Conservation (phyloP, 371 early-diverging fungal species). For the Chytridium lagenaria region DNA sequence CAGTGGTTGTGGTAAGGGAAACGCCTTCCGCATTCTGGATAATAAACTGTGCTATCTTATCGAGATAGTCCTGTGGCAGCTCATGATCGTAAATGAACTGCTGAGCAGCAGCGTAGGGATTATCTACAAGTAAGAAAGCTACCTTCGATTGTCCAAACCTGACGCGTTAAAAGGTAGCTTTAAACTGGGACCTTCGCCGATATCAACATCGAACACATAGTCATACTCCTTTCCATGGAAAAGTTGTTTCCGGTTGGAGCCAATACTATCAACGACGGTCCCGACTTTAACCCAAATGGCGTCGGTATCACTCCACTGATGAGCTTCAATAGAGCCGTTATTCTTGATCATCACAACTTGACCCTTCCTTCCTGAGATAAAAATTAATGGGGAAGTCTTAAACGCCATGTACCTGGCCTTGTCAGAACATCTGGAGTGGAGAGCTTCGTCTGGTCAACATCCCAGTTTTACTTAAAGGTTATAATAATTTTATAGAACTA, state of each 20-base stretch:
- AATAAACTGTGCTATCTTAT: conserved; percentile 94
- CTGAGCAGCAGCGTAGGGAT: conserved; percentile 93
- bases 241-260: conserved; percentile 72
- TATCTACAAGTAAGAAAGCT: conserved; percentile 62
- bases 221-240: conserved; percentile 93
- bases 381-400: neutral
- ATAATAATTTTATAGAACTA: conserved; percentile 23
- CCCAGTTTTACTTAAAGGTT: too few species aligned
- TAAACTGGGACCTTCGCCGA: conserved; percentile 77
- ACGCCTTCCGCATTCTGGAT: conserved; percentile 79
- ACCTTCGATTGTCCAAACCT: conserved; percentile 49
- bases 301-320: conserved; percentile 77
- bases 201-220: conserved; percentile 96
- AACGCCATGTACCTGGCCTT: conserved; percentile 61
- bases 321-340: conserved; percentile 77
- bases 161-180: conserved; percentile 93
- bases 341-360: conserved; percentile 88
- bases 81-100: conserved; percentile 82
- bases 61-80: conserved; percentile 81
- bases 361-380: conserved; percentile 43
- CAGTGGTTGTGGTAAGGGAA: conserved; percentile 25
- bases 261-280: conserved; percentile 91
- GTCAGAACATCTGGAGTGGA: conserved; percentile 78
- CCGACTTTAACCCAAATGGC: conserved; percentile 90
- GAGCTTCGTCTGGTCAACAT: conserved; percentile 82